These are phyloP conservation scores for Acacia melanoxylon DNA, from an alignment of 306 rosid species.

Conservation along the genomic window DNA sequence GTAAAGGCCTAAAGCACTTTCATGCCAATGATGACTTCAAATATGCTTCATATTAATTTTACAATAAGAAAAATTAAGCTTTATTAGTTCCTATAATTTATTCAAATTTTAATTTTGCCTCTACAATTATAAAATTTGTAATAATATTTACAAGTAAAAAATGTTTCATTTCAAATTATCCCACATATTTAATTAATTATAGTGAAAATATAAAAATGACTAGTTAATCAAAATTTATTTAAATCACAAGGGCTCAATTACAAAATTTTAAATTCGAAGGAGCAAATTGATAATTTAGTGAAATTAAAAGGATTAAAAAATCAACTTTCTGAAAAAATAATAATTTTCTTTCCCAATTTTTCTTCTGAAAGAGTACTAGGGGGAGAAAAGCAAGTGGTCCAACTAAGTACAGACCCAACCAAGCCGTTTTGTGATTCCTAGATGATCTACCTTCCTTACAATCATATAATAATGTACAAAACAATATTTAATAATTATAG, in stretches of 20 bases:
- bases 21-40: neutral
- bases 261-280: neutral
- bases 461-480: neutral
- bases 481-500: neutral
- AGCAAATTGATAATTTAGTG: neutral
- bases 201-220: neutral
- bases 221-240: neutral
- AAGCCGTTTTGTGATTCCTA: conserved; percentile 37
- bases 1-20: neutral
- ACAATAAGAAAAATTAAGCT: neutral
- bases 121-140: neutral
- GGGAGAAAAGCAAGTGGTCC: neutral
- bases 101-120: neutral
- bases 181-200: neutral
- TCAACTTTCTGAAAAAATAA: neutral
- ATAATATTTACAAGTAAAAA: neutral
- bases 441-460: conserved; percentile 30
- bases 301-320: neutral
- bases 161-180: neutral
- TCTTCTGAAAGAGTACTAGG: neutral
- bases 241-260: neutral
- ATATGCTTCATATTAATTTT: neutral
- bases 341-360: neutral
- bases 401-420: neutral
- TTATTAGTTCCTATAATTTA: neutral